Conservation (phyloP, 2,329 filamentous ascomycete species). For the Aurifilum marmelostoma region DNA sequence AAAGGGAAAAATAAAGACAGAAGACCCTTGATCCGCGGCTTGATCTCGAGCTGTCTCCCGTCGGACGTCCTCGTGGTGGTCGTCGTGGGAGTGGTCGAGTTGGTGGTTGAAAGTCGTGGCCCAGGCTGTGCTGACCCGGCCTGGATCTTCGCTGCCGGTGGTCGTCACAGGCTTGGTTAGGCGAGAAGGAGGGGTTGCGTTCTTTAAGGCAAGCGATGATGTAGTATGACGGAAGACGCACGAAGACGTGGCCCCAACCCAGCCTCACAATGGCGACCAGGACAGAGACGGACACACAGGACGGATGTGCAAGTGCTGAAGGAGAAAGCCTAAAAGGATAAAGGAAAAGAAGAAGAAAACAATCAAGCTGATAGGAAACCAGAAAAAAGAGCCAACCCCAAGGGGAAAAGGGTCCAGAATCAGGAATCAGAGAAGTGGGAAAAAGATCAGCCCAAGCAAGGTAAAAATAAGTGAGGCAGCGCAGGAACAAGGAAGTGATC, state of each 20-base stretch:
- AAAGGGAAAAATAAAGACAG: too few relatives aligned
- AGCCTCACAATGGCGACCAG: background rate
- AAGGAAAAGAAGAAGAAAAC: background rate
- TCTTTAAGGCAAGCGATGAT: conserved; percentile 8
- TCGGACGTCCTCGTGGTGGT: conserved; percentile 14
- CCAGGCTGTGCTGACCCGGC: conserved; percentile 24
- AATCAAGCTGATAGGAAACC: background rate
- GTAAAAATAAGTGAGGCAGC: conserved; percentile 20
- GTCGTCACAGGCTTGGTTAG: conserved; percentile 7
- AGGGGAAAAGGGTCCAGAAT: too few relatives aligned
- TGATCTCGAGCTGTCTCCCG: conserved; percentile 14
- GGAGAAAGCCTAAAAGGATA: background rate
- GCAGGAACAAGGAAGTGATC: conserved; percentile 12
- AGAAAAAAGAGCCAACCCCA: too few relatives aligned
- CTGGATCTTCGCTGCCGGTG: conserved; percentile 13
- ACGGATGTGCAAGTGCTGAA: background rate
- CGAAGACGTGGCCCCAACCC: conserved; percentile 1
- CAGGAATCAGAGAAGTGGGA: background rate
- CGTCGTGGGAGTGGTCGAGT: conserved; percentile 12
- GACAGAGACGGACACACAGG: background rate
- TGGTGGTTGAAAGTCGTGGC: too few relatives aligned
- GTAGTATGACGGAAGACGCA: conserved; percentile 10
- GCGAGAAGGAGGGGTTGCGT: background rate
- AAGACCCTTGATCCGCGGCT: background rate
- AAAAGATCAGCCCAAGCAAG: conserved; percentile 8